phyloP scores from a whole-genome alignment of 1,284 basidiomycete species.

The Malassezia pachydermatis region DNA sequence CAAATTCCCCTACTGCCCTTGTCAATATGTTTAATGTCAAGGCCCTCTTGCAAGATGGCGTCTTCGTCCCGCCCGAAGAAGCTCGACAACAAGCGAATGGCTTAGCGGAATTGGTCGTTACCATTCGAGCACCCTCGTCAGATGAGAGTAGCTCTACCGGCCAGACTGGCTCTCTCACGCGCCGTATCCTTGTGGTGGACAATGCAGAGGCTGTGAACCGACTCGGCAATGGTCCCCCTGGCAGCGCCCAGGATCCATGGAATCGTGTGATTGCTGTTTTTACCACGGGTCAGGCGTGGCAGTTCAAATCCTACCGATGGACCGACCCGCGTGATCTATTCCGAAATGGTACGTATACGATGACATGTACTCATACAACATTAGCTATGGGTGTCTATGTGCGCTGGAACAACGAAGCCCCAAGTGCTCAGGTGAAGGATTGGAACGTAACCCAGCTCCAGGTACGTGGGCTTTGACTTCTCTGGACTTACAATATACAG shows the following conservation, averaged over 20 bases:
- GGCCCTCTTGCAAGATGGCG: constrained; percentile 76
- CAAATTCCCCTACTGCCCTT: constrained; percentile 83
- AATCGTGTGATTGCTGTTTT: constrained; percentile 91
- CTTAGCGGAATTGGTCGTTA: constrained; percentile 31
- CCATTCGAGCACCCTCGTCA: constrained; percentile 29
- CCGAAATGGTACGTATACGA: constrained; percentile 63
- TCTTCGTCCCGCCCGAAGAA: constrained; percentile 53
- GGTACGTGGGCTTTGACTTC: constrained; percentile 51
- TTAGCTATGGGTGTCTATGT: constrained; percentile 58
- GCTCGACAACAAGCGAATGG: constrained; percentile 36
- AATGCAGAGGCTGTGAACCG: constrained; percentile 80
- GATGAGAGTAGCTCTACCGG: constrained; percentile 2
- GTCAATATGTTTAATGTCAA: constrained; percentile 98
- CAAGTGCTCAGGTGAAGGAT: constrained; percentile 75
- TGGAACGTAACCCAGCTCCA: constrained; percentile 94
- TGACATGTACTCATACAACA: constrained; percentile 1
- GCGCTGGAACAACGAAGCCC: constrained; percentile 80
- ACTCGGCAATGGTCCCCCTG: constrained; percentile 55
- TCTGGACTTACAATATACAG: constrained; percentile 14
- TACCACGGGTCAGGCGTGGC: constrained; percentile 95
- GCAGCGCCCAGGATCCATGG: constrained; percentile 46
- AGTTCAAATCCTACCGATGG: constrained; percentile 94
- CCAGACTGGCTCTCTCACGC: constrained; percentile 7
- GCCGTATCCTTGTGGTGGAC: constrained; percentile 74
- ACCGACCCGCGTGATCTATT: constrained; percentile 79